These are phyloP conservation scores for Russula virescens DNA, from an alignment of 768 basidiomycete species.

Conservation along the genomic window DNA sequence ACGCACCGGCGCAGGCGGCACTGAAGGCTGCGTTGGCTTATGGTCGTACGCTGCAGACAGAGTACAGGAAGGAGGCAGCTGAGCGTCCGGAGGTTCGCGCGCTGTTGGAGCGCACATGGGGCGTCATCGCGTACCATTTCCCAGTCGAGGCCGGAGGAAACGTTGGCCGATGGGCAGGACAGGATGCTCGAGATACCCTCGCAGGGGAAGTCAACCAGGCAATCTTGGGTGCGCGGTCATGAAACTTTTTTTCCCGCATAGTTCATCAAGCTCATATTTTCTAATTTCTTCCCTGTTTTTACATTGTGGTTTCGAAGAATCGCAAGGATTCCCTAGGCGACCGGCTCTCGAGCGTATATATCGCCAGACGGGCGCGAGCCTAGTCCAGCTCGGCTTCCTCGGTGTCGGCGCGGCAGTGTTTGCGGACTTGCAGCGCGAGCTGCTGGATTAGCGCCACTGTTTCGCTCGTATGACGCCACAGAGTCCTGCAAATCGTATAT, in stretches of 20 bases:
- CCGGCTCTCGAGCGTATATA: conserved; percentile 74
- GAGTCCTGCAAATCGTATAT: background rate
- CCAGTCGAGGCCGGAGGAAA: conserved; percentile 62
- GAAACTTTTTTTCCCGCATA: background rate
- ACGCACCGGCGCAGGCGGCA: conserved; percentile 40
- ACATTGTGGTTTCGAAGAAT: conserved; percentile 42
- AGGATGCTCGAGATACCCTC: conserved; percentile 56
- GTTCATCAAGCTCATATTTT: background rate
- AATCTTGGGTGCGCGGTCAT: conserved; percentile 59
- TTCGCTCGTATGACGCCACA: background rate
- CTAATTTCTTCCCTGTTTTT: background rate
- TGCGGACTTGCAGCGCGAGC: conserved; percentile 71
- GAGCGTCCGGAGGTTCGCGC: conserved; percentile 56
- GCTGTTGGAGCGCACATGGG: conserved; percentile 68
- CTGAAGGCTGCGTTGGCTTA: conserved; percentile 65
- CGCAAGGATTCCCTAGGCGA: conserved; percentile 64
- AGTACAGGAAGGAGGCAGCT: conserved; percentile 53
- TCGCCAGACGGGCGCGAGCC: conserved; percentile 62
- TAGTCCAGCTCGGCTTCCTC: conserved; percentile 64
- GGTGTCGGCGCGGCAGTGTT: conserved; percentile 77
- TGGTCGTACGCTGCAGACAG: conserved; percentile 62
- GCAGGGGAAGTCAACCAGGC: conserved; percentile 77
- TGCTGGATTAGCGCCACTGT: conserved; percentile 40
- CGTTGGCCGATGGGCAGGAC: conserved; percentile 61
- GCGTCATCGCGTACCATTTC: conserved; percentile 75